A percentile compares a stretch with the other conserved stretches of the same genome.
These are phyloP conservation scores for Brettanomyces sp. DNA, from an alignment of 805 yeast genomes.

Conservation along the genomic window DNA sequence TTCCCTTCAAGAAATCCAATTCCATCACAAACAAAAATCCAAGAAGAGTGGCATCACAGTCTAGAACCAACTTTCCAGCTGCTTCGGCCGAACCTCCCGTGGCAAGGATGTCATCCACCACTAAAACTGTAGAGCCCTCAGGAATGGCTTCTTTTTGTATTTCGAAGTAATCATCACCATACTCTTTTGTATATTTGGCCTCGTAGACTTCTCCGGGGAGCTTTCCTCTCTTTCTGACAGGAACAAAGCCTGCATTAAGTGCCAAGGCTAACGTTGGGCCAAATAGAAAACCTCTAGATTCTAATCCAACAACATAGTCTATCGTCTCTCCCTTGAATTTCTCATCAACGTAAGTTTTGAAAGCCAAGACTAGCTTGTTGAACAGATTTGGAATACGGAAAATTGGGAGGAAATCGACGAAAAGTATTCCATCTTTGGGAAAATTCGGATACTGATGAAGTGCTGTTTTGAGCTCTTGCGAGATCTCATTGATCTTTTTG, in stretches of 20 bases:
- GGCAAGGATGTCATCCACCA: conserved; percentile 95
- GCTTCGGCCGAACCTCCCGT: conserved; percentile 96
- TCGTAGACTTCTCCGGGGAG: conserved; percentile 75
- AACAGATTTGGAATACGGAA: conserved; percentile 76
- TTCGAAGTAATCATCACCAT: conserved; percentile 84
- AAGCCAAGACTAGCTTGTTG: conserved; percentile 72
- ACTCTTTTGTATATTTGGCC: conserved; percentile 81
- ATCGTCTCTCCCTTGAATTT: conserved; percentile 43
- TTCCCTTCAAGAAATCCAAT: conserved; percentile 88
- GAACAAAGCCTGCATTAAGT: conserved; percentile 83
- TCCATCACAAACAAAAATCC: conserved; percentile 90
- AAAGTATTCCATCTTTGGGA: conserved; percentile 85
- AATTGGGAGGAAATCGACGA: conserved; percentile 94
- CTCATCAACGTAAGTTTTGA: conserved; percentile 61
- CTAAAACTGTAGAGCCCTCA: conserved; percentile 68
- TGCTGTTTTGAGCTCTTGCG: conserved; percentile 42
- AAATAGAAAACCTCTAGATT: conserved; percentile 92
- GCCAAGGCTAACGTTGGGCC: conserved; percentile 94
- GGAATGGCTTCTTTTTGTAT: conserved; percentile 79
- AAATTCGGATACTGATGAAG: conserved; percentile 83
- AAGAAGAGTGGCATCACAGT: conserved; percentile 59
- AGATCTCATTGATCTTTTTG: conserved; percentile 20
- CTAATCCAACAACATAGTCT: conserved; percentile 89
- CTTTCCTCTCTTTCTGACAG: conserved; percentile 92
- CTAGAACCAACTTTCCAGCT: conserved; percentile 75